Evolutionary conservation across 306 rosid species (phyloP).

Genomic region (Cucumis sativus): Cucumber_9930_V3 NC_026658.2:17478001-17478500

Average conservation of each 20-base stretch:
- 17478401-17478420: conserved; percentile 39
- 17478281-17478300: conserved; percentile 69
- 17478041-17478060: conserved; percentile 82
- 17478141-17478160: conserved; percentile 29
- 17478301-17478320: conserved; percentile 72
- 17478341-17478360: conserved; percentile 67
- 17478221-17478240: conserved; percentile 48
- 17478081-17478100: conserved; percentile 73
- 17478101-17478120: conserved; percentile 70
- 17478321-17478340: conserved; percentile 70
- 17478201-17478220: conserved; percentile 38
- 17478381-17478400: conserved; percentile 62
- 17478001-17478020: conserved; percentile 78
- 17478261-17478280: conserved; percentile 72
- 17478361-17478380: conserved; percentile 55
- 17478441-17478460: conserved; percentile 62
- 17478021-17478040: conserved; percentile 65
- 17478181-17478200: conserved; percentile 26
- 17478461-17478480: conserved; percentile 56
- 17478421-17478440: conserved; percentile 31
- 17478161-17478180: conserved; percentile 30
- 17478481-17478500: conserved; percentile 44
- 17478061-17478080: conserved; percentile 70
- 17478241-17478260: conserved; percentile 44
- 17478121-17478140: conserved; percentile 26